Percentiles rank a stretch among this genome's conserved stretches.
These are phyloP conservation scores for Tricladium varicosporioides DNA, from an alignment of 2,329 filamentous ascomycete species.

Conservation along the genomic window DNA sequence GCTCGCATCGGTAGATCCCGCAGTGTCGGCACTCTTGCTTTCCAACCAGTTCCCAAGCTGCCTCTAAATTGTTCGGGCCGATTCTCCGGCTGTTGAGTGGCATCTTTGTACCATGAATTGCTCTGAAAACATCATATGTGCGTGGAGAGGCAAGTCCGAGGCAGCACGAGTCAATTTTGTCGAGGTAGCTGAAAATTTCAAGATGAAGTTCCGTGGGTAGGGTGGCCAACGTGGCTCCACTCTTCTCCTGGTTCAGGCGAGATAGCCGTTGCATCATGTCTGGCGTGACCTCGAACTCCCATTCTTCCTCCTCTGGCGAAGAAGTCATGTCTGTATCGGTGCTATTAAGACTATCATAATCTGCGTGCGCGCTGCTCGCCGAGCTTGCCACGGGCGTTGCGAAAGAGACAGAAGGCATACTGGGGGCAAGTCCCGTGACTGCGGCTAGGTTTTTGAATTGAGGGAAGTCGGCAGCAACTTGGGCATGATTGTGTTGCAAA, in stretches of 20 bases:
- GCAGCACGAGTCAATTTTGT: slow-evolving; percentile 63
- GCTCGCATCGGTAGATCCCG: slow-evolving; percentile 58
- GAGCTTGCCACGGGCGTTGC: not conserved
- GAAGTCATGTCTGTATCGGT: slow-evolving; percentile 25
- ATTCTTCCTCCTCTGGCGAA: slow-evolving; percentile 22
- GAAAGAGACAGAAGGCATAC: slow-evolving; percentile 9
- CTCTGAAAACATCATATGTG: slow-evolving; percentile 57
- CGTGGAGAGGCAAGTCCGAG: slow-evolving; percentile 57
- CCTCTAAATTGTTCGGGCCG: slow-evolving; percentile 62
- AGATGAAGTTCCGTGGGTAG: slow-evolving; percentile 60
- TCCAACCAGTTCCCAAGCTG: slow-evolving; percentile 60
- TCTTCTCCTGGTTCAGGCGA: slow-evolving; percentile 11
- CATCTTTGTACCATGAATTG: slow-evolving; percentile 52
- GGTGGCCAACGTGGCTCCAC: slow-evolving; percentile 40
- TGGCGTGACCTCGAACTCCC: slow-evolving; percentile 24
- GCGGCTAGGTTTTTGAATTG: not conserved
- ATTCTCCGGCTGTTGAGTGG: slow-evolving; percentile 54
- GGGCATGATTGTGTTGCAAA: too few species aligned
- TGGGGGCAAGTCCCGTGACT: slow-evolving; percentile 13
- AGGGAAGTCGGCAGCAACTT: not conserved
- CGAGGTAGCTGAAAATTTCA: slow-evolving; percentile 59
- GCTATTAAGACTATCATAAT: slow-evolving; percentile 20
- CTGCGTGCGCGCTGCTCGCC: slow-evolving; percentile 14
- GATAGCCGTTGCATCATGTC: slow-evolving; percentile 23
- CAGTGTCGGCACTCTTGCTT: slow-evolving; percentile 64